Percentiles rank a stretch among this genome's conserved stretches.
phyloP scores from a whole-genome alignment of 306 rosid genomes.

The Quercus mongolica region DNA sequence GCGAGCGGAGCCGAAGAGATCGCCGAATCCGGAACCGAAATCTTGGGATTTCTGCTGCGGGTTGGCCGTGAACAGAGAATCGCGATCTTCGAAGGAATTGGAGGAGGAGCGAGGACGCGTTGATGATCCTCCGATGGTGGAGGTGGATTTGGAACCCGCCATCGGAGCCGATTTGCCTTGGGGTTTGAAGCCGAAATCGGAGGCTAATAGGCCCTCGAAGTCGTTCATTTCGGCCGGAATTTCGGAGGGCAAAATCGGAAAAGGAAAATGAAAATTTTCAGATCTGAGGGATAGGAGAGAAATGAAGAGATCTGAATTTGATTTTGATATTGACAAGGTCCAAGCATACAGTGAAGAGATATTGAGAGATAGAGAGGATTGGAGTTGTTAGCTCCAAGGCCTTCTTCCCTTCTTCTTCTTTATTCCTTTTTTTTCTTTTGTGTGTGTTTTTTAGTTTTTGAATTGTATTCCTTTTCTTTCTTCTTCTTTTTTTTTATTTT shows the following conservation, averaged over 20 bases:
- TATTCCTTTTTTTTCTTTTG: background rate
- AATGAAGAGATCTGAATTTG: constrained; percentile 22
- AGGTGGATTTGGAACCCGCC: constrained; percentile 51
- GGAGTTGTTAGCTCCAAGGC: constrained; percentile 1
- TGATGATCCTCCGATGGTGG: constrained; percentile 11
- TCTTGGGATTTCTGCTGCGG: background rate
- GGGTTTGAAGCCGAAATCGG: constrained; percentile 76
- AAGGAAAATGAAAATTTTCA: background rate
- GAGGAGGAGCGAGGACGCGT: constrained; percentile 13
- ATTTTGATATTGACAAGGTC: background rate
- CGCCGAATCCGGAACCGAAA: constrained; percentile 34
- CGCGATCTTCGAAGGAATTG: constrained; percentile 48
- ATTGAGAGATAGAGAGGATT: background rate
- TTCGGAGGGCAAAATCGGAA: background rate
- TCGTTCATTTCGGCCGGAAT: constrained; percentile 57
- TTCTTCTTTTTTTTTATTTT: background rate
- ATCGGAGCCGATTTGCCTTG: constrained; percentile 85
- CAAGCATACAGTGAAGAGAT: constrained; percentile 15
- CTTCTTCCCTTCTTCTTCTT: background rate
- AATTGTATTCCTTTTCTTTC: background rate
- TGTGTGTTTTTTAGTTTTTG: background rate
- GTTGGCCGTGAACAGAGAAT: constrained; percentile 30
- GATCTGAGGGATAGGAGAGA: background rate
- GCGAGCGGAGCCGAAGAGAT: constrained; percentile 46
- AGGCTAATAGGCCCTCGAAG: constrained; percentile 74